Evolutionary conservation across 331 rosid species (phyloP).

Genomic region (Pyracantha coccinea): DNA sequence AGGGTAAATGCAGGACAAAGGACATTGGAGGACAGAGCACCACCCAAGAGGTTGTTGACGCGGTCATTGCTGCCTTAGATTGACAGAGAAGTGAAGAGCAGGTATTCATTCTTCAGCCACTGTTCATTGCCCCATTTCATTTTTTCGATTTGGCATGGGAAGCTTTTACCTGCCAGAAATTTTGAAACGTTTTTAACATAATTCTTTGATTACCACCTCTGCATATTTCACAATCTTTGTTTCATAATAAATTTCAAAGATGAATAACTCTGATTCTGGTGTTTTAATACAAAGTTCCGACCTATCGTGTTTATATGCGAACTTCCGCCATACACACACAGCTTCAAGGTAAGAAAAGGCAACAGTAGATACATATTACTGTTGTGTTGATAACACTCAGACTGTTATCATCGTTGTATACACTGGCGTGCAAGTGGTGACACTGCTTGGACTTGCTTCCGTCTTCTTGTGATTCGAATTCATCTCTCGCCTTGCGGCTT

Average conservation of each 20-base stretch:
- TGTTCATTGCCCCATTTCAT: neutral
- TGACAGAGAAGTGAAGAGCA: constrained; percentile 14
- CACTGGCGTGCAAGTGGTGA: neutral
- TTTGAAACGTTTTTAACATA: neutral
- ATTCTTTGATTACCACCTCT: constrained; percentile 3
- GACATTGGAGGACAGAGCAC: constrained; percentile 81
- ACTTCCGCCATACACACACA: neutral
- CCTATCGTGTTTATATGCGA: neutral
- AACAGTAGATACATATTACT: neutral
- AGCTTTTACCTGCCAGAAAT: neutral
- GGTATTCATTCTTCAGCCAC: neutral
- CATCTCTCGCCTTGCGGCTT: neutral
- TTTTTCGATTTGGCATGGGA: constrained; percentile 1
- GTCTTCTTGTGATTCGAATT: neutral
- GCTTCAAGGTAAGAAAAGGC: neutral
- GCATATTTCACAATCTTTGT: neutral
- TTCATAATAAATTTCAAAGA: neutral
- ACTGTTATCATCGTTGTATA: neutral
- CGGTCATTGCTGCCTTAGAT: constrained; percentile 48
- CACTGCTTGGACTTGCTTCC: neutral
- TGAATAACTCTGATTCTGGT: neutral
- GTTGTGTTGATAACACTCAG: neutral
- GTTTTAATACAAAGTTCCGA: neutral
- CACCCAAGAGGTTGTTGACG: constrained; percentile 71
- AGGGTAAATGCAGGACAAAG: constrained; percentile 54